A percentile compares a stretch with the other conserved stretches of the same genome.
Evolutionary conservation across 805 yeast genomes (phyloP).

Genomic region (Sungouiozyma ichnusensis): DNA sequence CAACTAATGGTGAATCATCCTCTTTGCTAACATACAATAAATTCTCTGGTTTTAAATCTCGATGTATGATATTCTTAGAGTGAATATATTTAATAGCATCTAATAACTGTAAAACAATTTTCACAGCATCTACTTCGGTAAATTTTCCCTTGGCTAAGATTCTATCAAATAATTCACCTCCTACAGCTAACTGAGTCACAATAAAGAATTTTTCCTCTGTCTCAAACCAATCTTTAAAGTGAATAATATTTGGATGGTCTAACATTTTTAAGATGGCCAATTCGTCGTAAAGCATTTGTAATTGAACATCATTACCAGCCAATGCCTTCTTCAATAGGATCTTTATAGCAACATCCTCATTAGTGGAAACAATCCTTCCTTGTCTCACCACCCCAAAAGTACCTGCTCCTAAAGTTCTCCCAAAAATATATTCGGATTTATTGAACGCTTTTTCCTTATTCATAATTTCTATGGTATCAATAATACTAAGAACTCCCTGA

Average conservation of each 20-base stretch:
- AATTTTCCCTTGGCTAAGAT: constrained; percentile 71
- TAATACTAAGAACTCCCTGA: too few relatives aligned
- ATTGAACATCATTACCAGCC: constrained; percentile 52
- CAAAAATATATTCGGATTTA: constrained; percentile 64
- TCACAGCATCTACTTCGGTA: constrained; percentile 81
- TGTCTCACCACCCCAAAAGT: constrained; percentile 85
- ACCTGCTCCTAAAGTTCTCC: constrained; percentile 87
- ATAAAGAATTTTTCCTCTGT: constrained; percentile 83
- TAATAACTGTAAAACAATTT: constrained; percentile 60
- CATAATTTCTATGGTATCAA: background rate
- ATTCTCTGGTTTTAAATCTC: constrained; percentile 93
- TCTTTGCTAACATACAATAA: constrained; percentile 53
- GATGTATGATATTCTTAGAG: constrained; percentile 67
- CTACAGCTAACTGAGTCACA: constrained; percentile 89
- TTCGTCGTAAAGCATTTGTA: constrained; percentile 67
- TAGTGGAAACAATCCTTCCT: constrained; percentile 44
- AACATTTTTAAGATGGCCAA: constrained; percentile 55
- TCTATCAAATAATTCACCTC: constrained; percentile 90
- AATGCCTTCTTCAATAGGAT: constrained; percentile 79
- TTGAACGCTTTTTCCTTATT: constrained; percentile 26
- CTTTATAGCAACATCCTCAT: constrained; percentile 83
- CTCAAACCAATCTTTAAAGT: constrained; percentile 88
- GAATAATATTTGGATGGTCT: constrained; percentile 79
- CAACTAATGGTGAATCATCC: constrained; percentile 58
- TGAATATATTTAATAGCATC: constrained; percentile 76